A percentile compares a stretch with the other conserved stretches of the same genome.
phyloP scores from a whole-genome alignment of 208 protist genomes.

The Trypanosoma conorhini region DNA sequence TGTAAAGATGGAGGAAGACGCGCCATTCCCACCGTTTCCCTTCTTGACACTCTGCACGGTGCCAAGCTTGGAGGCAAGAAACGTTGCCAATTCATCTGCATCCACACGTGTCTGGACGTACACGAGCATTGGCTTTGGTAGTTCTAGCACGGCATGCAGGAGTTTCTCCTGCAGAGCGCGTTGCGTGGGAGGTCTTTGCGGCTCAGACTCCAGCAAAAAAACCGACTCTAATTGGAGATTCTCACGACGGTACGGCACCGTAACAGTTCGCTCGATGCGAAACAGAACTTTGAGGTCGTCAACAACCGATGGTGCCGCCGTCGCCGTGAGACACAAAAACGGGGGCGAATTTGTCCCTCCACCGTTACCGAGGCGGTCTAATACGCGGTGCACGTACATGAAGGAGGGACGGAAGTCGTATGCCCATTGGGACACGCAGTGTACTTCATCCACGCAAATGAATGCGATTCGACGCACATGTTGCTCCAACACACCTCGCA shows the following conservation, averaged over 20 bases:
- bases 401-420: conserved; percentile 94
- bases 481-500: conserved; percentile 45
- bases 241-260: conserved; percentile 38
- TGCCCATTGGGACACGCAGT: conserved; percentile 97
- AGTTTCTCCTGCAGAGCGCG: conserved; percentile 60
- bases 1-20: conserved; percentile 29
- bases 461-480: conserved; percentile 70
- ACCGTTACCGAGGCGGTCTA: conserved; percentile 26
- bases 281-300: conserved; percentile 76
- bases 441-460: conserved; percentile 95
- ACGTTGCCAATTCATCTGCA: conserved; percentile 67
- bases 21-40: conserved; percentile 7
- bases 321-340: conserved; percentile 89
- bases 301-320: conserved; percentile 71
- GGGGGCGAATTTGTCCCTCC: conserved; percentile 18
- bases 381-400: conserved; percentile 72
- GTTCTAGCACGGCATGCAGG: conserved; percentile 50
- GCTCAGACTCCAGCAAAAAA: conserved; percentile 9
- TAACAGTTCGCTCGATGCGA: conserved; percentile 54
- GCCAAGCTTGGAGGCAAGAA: conserved; percentile 46
- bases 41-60: conserved; percentile 3
- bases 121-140: conserved; percentile 87
- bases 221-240: conserved; percentile 69
- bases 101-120: conserved; percentile 85
- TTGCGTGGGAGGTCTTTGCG: conserved; percentile 30